Conservation (phyloP, 306 rosid genomes). For the Medicago ruthenica region DNA sequence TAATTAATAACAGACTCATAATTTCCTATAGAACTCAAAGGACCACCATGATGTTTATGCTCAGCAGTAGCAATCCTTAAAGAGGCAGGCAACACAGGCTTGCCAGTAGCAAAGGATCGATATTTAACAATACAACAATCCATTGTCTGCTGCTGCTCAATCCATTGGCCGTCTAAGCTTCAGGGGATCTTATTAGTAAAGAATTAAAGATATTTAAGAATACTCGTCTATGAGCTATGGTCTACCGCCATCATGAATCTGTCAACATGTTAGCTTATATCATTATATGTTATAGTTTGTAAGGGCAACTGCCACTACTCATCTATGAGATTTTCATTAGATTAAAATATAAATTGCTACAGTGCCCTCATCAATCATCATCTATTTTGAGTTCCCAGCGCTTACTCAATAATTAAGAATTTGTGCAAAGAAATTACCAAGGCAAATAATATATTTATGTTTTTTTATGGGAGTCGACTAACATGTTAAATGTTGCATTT, state of each 20-base stretch:
- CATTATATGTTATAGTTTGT: conserved; percentile 2
- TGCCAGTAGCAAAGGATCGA: conserved; percentile 8
- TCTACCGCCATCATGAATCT: background rate
- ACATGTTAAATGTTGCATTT: too few relatives aligned
- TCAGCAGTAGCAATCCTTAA: conserved; percentile 7
- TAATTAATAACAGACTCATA: conserved; percentile 14
- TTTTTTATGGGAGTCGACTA: too few relatives aligned
- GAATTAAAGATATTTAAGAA: conserved; percentile 6
- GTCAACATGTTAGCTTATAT: background rate
- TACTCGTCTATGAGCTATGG: conserved; percentile 2
- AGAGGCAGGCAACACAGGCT: conserved; percentile 7
- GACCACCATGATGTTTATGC: conserved; percentile 5
- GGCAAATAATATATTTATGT: background rate
- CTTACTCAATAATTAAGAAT: background rate
- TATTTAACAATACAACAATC: background rate
- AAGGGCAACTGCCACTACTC: conserved; percentile 2
- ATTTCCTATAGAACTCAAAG: background rate
- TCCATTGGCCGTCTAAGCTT: background rate
- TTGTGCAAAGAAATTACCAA: background rate
- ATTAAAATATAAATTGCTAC: background rate
- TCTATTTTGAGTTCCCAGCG: background rate
- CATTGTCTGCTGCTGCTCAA: too few relatives aligned
- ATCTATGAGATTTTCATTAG: background rate
- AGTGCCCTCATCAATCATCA: background rate
- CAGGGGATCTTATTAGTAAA: conserved; percentile 19